phyloP scores from a whole-genome alignment of 176 grass and related monocot genomes.

The Miscanthus lutarioriparius region DNA sequence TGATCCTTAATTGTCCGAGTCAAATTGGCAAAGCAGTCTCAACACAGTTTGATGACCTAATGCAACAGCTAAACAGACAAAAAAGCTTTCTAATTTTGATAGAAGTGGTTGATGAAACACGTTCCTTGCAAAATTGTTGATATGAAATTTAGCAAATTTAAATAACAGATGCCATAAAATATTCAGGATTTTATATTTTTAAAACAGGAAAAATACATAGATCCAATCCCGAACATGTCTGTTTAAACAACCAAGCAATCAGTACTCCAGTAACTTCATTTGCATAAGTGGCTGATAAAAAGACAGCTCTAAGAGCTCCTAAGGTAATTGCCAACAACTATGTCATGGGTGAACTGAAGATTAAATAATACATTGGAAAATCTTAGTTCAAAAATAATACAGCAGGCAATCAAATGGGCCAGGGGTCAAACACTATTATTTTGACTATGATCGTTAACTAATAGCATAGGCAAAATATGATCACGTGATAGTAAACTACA shows the following conservation, averaged over 20 bases:
- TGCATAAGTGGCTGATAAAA: background rate
- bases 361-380: constrained; percentile 8
- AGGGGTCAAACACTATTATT: background rate
- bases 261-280: background rate
- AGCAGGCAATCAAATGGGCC: constrained; percentile 1
- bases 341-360: background rate
- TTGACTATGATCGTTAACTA: background rate
- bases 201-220: background rate
- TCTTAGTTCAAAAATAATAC: background rate
- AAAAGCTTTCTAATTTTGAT: background rate
- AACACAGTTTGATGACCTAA: background rate
- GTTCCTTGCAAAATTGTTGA: constrained; percentile 13
- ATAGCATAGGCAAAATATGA: background rate
- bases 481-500: background rate
- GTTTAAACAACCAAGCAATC: background rate
- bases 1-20: background rate
- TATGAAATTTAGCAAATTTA: background rate
- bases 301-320: background rate
- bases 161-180: background rate
- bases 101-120: background rate
- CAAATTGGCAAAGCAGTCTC: constrained; percentile 5
- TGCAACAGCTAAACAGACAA: background rate
- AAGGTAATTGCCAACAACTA: constrained; percentile 16
- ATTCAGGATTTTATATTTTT: constrained; percentile 7
- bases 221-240: background rate